Evolutionary conservation across 1,139 yeast genomes (phyloP).

Genomic region (Geotrichum aggregatum): DNA sequence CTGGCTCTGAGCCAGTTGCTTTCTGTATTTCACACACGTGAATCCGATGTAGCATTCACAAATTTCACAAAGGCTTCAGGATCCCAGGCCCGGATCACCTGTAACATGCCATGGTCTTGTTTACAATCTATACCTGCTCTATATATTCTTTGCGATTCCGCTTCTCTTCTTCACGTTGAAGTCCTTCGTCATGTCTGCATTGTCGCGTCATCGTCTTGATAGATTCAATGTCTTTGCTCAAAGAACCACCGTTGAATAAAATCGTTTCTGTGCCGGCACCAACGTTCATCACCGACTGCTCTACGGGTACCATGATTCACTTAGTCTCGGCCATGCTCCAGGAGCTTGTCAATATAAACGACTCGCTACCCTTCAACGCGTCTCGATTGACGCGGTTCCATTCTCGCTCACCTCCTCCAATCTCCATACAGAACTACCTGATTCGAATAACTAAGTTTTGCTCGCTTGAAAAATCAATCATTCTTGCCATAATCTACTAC

Average conservation of each 20-base stretch:
- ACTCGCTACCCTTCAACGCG: slow-evolving; percentile 45
- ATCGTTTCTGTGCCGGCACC: background rate
- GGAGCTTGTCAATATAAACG: slow-evolving; percentile 66
- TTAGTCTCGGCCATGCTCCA: slow-evolving; percentile 77
- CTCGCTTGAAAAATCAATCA: slow-evolving; percentile 73
- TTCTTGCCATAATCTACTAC: slow-evolving; percentile 80
- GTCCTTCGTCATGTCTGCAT: background rate
- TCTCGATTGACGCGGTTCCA: slow-evolving; percentile 77
- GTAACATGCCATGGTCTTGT: background rate
- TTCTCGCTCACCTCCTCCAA: slow-evolving; percentile 85
- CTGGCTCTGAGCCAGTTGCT: no score
- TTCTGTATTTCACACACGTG: background rate
- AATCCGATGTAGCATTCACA: background rate
- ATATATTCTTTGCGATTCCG: no score
- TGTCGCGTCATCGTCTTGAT: no score
- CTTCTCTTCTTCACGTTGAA: background rate
- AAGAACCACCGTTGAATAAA: background rate
- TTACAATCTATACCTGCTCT: background rate
- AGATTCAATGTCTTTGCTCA: no score
- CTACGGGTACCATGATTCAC: slow-evolving; percentile 62
- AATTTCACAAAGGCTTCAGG: no score
- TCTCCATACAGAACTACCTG: slow-evolving; percentile 73
- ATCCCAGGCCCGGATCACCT: background rate
- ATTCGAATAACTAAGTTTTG: slow-evolving; percentile 78
- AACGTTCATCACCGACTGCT: slow-evolving; percentile 54